Percentiles rank a stretch among this genome's conserved stretches.
Evolutionary conservation across 208 protist genomes (phyloP).

Genomic region (Trypanosoma theileri): DNA sequence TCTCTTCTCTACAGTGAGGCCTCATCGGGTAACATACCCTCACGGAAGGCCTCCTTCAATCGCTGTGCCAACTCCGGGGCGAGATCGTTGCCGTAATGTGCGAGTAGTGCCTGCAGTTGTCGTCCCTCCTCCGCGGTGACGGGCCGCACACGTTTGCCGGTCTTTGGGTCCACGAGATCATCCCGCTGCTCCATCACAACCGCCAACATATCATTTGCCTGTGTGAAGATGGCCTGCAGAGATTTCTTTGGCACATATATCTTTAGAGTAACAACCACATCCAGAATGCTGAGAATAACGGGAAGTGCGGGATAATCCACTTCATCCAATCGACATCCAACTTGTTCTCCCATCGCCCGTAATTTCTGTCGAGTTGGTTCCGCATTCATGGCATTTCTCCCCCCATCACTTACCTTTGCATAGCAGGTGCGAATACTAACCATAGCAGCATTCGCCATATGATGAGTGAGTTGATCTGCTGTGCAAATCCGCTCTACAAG

Average conservation of each 20-base stretch:
- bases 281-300: slow-evolving; percentile 66
- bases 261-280: slow-evolving; percentile 81
- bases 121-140: slow-evolving; percentile 85
- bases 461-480: slow-evolving; percentile 74
- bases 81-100: slow-evolving; percentile 81
- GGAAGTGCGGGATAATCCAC: slow-evolving; percentile 61
- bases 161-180: slow-evolving; percentile 73
- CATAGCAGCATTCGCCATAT: slow-evolving; percentile 79
- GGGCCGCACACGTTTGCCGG: slow-evolving; percentile 57
- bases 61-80: slow-evolving; percentile 54
- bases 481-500: slow-evolving; percentile 80
- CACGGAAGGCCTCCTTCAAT: slow-evolving; percentile 71
- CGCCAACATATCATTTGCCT: slow-evolving; percentile 68
- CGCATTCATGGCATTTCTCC: slow-evolving; percentile 79
- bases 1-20: slow-evolving; percentile 46
- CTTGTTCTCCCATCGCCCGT: slow-evolving; percentile 82
- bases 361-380: slow-evolving; percentile 86
- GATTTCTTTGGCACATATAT: slow-evolving; percentile 89
- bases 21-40: slow-evolving; percentile 83
- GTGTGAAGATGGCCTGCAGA: slow-evolving; percentile 68
- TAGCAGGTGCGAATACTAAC: slow-evolving; percentile 73
- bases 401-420: slow-evolving; percentile 71
- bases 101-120: slow-evolving; percentile 79
- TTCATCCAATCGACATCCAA: slow-evolving; percentile 79
- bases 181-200: slow-evolving; percentile 70